Percentiles rank a stretch among this genome's conserved stretches.
These are phyloP conservation scores for Hemisphaericaspora xylanilytica DNA, from an alignment of 1,139 yeast species.

Conservation along the genomic window DNA sequence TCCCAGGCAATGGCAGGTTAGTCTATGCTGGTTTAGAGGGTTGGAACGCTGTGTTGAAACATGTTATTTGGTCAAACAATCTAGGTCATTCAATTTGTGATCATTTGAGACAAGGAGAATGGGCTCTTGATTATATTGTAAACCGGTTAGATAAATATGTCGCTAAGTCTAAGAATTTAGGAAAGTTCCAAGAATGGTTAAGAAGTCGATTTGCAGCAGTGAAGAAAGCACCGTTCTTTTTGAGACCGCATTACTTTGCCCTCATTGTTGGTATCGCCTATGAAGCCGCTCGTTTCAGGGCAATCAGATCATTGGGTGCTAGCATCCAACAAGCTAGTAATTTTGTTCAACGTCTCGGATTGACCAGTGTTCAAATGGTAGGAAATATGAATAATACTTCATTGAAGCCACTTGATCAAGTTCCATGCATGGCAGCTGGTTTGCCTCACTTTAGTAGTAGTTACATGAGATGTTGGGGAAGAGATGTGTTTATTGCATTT, in stretches of 20 bases:
- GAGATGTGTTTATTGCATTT: slow-evolving; percentile 87
- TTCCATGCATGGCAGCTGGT: slow-evolving; percentile 91
- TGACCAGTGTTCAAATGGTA: slow-evolving; percentile 86
- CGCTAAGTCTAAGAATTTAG: slow-evolving; percentile 43
- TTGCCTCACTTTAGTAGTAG: slow-evolving; percentile 88
- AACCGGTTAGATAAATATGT: slow-evolving; percentile 60
- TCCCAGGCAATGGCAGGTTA: slow-evolving; percentile 72
- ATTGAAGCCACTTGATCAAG: slow-evolving; percentile 57
- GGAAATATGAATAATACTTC: slow-evolving; percentile 77
- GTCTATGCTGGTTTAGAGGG: slow-evolving; percentile 93
- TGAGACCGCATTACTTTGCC: slow-evolving; percentile 86
- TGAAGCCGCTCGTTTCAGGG: slow-evolving; percentile 71
- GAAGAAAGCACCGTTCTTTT: slow-evolving; percentile 67
- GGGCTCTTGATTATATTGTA: slow-evolving; percentile 84
- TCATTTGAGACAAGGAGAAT: slow-evolving; percentile 76
- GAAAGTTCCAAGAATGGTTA: slow-evolving; percentile 67
- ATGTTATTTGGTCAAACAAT: slow-evolving; percentile 66
- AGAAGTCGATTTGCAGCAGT: slow-evolving; percentile 62
- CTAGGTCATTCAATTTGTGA: slow-evolving; percentile 81
- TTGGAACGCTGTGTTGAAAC: slow-evolving; percentile 71
- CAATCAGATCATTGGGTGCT: slow-evolving; percentile 53
- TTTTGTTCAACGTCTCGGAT: slow-evolving; percentile 75
- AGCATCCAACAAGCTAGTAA: slow-evolving; percentile 57
- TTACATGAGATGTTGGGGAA: slow-evolving; percentile 98
- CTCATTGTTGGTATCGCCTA: slow-evolving; percentile 76